phyloP scores from a whole-genome alignment of 495 filamentous ascomycete genomes.

The Trichoderma asperelloides region DNA sequence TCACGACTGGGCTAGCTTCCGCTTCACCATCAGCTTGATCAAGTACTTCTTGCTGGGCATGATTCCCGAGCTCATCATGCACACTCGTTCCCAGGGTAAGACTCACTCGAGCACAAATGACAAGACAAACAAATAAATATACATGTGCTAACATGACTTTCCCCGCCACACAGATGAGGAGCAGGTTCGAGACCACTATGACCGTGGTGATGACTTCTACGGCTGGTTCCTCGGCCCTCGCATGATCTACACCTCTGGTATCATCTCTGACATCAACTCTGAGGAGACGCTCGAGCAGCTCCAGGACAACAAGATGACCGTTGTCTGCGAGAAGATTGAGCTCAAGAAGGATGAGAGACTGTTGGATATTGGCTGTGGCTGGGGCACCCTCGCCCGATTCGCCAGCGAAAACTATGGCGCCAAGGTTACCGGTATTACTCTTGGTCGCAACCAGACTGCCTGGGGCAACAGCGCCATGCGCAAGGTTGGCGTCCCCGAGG shows the following conservation, averaged over 20 bases:
- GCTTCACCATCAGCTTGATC: slow-evolving; percentile 63
- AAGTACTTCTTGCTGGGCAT: slow-evolving; percentile 63
- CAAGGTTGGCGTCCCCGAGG: slow-evolving; percentile 56
- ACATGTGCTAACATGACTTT: slow-evolving; percentile 14
- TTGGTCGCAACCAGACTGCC: slow-evolving; percentile 75
- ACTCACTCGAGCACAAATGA: not conserved
- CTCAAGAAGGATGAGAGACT: slow-evolving; percentile 61
- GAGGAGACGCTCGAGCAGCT: slow-evolving; percentile 78
- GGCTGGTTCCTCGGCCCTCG: slow-evolving; percentile 82
- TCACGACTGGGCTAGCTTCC: slow-evolving; percentile 81
- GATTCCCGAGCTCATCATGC: slow-evolving; percentile 68
- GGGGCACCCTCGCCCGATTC: slow-evolving; percentile 77
- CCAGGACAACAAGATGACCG: slow-evolving; percentile 80
- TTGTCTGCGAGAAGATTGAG: slow-evolving; percentile 79
- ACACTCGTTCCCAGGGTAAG: slow-evolving; percentile 65
- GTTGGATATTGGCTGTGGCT: slow-evolving; percentile 81
- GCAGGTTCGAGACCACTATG: slow-evolving; percentile 81
- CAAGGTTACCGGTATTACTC: slow-evolving; percentile 67
- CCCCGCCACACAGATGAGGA: slow-evolving; percentile 54
- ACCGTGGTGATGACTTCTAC: slow-evolving; percentile 84
- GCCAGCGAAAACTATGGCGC: slow-evolving; percentile 73
- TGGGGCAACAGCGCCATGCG: slow-evolving; percentile 73
- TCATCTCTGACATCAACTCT: slow-evolving; percentile 64
- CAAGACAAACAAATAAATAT: not conserved
- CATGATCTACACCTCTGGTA: slow-evolving; percentile 83